Conservation (phyloP, 306 rosid genomes). For the Dryas octopetala region DNA sequence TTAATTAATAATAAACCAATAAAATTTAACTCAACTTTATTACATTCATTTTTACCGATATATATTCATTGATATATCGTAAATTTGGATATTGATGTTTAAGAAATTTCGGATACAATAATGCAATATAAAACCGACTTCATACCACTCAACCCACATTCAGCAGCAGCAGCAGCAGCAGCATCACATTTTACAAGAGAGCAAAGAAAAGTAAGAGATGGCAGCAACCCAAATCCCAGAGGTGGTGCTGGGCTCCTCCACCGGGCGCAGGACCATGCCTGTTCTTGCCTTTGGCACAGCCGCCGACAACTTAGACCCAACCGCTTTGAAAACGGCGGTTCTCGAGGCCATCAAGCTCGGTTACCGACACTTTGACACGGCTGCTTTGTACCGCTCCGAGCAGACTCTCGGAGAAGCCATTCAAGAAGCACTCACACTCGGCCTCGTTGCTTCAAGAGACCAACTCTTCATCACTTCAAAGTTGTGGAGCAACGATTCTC, state of each 20-base stretch:
- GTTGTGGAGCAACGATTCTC: conserved; percentile 27
- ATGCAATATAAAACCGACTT: too few relatives aligned
- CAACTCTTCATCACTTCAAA: conserved; percentile 30
- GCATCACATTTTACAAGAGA: too few relatives aligned
- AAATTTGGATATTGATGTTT: too few relatives aligned
- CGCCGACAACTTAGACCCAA: background rate
- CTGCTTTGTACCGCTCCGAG: conserved; percentile 23
- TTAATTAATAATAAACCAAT: too few relatives aligned
- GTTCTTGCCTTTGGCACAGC: conserved; percentile 5
- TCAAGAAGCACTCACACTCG: conserved; percentile 21
- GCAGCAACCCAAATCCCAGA: conserved; percentile 6
- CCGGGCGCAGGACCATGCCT: background rate
- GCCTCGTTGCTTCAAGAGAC: conserved; percentile 22
- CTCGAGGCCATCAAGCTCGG: conserved; percentile 30
- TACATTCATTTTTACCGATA: too few relatives aligned
- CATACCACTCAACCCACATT: too few relatives aligned
- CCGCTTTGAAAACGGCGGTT: conserved; percentile 1
- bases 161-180: too few relatives aligned
- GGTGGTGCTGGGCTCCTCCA: conserved; percentile 6
- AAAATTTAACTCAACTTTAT: too few relatives aligned
- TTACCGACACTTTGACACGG: conserved; percentile 34
- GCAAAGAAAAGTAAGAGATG: too few relatives aligned
- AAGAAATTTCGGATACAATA: too few relatives aligned
- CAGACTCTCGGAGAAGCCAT: conserved; percentile 30
- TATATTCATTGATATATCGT: too few relatives aligned